Evolutionary conservation across 306 rosid genomes (phyloP).

Genomic region (Fagus sylvatica): DNA sequence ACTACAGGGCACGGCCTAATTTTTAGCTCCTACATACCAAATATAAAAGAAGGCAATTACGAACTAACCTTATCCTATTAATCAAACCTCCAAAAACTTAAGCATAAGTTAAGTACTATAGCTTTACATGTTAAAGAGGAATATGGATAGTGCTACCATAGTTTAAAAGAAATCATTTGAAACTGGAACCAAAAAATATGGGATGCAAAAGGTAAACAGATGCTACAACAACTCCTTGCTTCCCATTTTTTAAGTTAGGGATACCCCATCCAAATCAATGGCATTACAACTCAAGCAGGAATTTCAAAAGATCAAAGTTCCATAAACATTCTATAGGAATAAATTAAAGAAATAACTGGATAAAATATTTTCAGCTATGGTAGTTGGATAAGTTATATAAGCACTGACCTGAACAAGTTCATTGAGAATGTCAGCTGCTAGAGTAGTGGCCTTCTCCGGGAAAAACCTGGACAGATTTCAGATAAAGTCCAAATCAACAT

Average conservation of each 20-base stretch:
- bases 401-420: slow-evolving; percentile 77
- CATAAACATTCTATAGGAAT: neutral
- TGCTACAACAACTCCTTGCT: slow-evolving; percentile 9
- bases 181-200: neutral
- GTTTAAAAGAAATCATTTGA: slow-evolving; percentile 14
- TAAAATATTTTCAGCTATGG: neutral
- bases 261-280: neutral
- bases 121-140: slow-evolving; percentile 1
- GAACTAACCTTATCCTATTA: slow-evolving; percentile 9
- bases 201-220: slow-evolving; percentile 20
- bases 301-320: slow-evolving; percentile 7
- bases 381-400: slow-evolving; percentile 8
- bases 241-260: neutral
- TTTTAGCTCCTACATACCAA: slow-evolving; percentile 64
- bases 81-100: slow-evolving; percentile 17
- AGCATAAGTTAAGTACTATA: neutral
- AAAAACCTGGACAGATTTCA: slow-evolving; percentile 66
- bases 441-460: slow-evolving; percentile 74
- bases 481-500: slow-evolving; percentile 12
- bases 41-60: slow-evolving; percentile 9
- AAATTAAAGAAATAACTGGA: neutral
- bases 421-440: slow-evolving; percentile 66
- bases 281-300: slow-evolving; percentile 7
- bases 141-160: neutral
- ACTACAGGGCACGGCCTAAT: slow-evolving; percentile 78